These are phyloP conservation scores for Boletus bicolor DNA, from an alignment of 768 basidiomycete genomes.

Conservation along the genomic window DNA sequence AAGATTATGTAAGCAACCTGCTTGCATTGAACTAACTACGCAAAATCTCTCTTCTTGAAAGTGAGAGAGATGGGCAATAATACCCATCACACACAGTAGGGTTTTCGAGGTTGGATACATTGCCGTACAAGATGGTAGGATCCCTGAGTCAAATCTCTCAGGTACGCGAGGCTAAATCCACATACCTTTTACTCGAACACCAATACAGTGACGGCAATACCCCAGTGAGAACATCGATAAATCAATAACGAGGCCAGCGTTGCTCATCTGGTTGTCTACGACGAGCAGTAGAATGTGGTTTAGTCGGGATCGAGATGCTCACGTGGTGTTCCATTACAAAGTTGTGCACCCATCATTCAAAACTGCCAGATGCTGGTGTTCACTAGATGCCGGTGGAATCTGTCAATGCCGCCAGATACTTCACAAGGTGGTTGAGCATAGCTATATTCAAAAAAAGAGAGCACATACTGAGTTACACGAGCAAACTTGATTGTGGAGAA, in stretches of 20 bases:
- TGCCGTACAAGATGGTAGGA: constrained; percentile 19
- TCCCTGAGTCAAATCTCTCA: constrained; percentile 10
- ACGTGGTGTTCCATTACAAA: background rate
- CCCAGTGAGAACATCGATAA: constrained; percentile 23
- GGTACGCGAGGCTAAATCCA: background rate
- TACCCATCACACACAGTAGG: constrained; percentile 1
- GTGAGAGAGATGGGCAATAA: too few relatives aligned
- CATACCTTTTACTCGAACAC: constrained; percentile 21
- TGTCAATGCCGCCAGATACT: too few relatives aligned
- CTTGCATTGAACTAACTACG: too few relatives aligned
- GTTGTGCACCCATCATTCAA: too few relatives aligned
- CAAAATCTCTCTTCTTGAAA: too few relatives aligned
- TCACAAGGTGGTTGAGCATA: too few relatives aligned
- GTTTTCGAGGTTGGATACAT: constrained; percentile 19
- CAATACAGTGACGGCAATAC: constrained; percentile 2
- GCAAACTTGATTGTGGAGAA: too few relatives aligned
- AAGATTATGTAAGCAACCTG: too few relatives aligned
- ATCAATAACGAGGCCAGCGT: constrained; percentile 16
- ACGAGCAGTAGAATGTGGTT: constrained; percentile 24
- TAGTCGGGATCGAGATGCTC: constrained; percentile 12
- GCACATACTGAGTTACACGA: too few relatives aligned
- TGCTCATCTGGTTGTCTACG: constrained; percentile 19
- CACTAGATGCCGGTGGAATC: too few relatives aligned
- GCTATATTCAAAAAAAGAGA: too few relatives aligned
- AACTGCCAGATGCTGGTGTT: too few relatives aligned